phyloP scores from a whole-genome alignment of 345 rosid genomes.

The Noccaea bulbosa region DNA sequence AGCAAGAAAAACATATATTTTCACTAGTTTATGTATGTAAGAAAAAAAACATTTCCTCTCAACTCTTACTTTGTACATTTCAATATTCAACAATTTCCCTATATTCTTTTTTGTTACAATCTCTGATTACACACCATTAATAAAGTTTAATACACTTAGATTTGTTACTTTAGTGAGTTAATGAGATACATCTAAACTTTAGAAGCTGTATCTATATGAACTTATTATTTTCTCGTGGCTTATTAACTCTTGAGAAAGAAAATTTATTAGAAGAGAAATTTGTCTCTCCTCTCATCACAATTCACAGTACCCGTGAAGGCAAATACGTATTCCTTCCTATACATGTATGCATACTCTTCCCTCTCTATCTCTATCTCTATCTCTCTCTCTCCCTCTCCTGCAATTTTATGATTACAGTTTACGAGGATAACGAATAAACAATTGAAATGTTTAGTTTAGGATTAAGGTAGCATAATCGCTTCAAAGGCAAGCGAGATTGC shows the following conservation, averaged over 20 bases:
- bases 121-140: background rate
- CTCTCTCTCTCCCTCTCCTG: background rate
- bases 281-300: background rate
- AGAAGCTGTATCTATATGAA: background rate
- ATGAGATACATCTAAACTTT: background rate
- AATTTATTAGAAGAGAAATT: background rate
- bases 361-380: background rate
- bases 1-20: background rate
- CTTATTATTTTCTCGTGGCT: background rate
- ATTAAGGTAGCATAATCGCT: slow-evolving; percentile 28
- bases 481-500: slow-evolving; percentile 40
- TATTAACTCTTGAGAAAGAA: background rate
- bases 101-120: background rate
- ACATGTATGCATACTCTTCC: slow-evolving; percentile 27
- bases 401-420: slow-evolving; percentile 9
- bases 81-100: background rate
- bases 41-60: background rate
- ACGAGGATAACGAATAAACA: slow-evolving; percentile 4
- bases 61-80: background rate
- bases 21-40: background rate
- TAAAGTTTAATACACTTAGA: background rate
- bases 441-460: background rate
- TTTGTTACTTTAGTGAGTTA: background rate
- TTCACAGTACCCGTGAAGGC: slow-evolving; percentile 7
- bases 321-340: slow-evolving; percentile 33